A percentile compares a stretch with the other conserved stretches of the same genome.
Evolutionary conservation across 2,329 filamentous ascomycete genomes (phyloP).

Genomic region (Dryadomyces sulphureus): DNA sequence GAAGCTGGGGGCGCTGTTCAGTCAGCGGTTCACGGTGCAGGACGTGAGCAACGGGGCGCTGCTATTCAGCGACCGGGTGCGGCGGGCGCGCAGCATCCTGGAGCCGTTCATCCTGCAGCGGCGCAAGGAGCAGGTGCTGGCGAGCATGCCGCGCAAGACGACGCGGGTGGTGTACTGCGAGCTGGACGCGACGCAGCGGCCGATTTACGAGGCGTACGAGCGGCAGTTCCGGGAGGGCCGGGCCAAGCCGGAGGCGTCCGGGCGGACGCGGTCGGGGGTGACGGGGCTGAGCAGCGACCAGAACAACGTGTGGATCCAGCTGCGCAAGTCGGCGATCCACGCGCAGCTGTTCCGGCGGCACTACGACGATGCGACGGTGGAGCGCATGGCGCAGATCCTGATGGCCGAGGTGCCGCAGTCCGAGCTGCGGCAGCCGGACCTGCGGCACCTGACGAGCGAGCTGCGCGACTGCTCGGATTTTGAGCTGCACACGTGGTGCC

Average conservation of each 20-base stretch:
- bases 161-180: slow-evolving; percentile 68
- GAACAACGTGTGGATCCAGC: slow-evolving; percentile 71
- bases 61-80: slow-evolving; percentile 74
- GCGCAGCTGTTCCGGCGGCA: slow-evolving; percentile 73
- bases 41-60: slow-evolving; percentile 70
- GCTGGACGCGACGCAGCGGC: slow-evolving; percentile 56
- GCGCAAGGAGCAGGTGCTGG: slow-evolving; percentile 85
- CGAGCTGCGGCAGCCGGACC: slow-evolving; percentile 36
- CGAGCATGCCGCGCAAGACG: slow-evolving; percentile 66
- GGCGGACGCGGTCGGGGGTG: slow-evolving; percentile 17
- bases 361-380: slow-evolving; percentile 60
- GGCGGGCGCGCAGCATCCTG: slow-evolving; percentile 77
- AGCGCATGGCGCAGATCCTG: slow-evolving; percentile 58
- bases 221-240: slow-evolving; percentile 45
- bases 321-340: slow-evolving; percentile 86
- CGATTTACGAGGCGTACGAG: slow-evolving; percentile 54
- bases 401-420: slow-evolving; percentile 50
- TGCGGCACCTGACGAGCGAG: slow-evolving; percentile 38
- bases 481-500: slow-evolving; percentile 50
- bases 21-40: slow-evolving; percentile 74
- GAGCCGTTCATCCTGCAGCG: slow-evolving; percentile 89
- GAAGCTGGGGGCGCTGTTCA: slow-evolving; percentile 76
- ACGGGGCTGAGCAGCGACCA: slow-evolving; percentile 33
- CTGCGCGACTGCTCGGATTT: slow-evolving; percentile 47
- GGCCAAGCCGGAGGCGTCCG: slow-evolving; percentile 21